phyloP scores from a whole-genome alignment of 306 rosid species.

The Cicer chorassanicum region DNA sequence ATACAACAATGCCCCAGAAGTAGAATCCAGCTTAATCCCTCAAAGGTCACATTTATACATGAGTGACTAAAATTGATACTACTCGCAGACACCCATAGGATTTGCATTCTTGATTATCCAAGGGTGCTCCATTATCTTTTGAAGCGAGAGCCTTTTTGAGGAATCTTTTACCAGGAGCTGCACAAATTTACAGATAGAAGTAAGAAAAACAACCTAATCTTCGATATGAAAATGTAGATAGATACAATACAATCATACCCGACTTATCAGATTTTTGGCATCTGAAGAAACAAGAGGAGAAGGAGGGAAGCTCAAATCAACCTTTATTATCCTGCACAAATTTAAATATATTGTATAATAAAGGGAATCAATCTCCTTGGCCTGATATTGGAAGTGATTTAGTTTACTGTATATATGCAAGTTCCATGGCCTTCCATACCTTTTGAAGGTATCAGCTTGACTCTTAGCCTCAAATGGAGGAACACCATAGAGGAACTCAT shows the following conservation, averaged over 20 bases:
- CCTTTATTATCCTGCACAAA: slow-evolving; percentile 64
- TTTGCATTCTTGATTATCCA: slow-evolving; percentile 83
- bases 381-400: slow-evolving; percentile 1
- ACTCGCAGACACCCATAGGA: slow-evolving; percentile 58
- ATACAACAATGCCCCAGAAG: too few relatives aligned
- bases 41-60: too few relatives aligned
- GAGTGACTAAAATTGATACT: background rate
- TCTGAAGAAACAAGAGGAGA: slow-evolving; percentile 63
- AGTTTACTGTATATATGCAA: background rate
- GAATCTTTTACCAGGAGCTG: slow-evolving; percentile 89
- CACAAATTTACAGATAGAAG: slow-evolving; percentile 36
- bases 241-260: slow-evolving; percentile 52
- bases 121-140: slow-evolving; percentile 80
- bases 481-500: slow-evolving; percentile 81
- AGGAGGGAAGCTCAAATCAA: slow-evolving; percentile 73
- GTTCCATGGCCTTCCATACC: slow-evolving; percentile 45
- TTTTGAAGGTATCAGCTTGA: slow-evolving; percentile 78
- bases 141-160: slow-evolving; percentile 74
- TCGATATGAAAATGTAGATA: background rate
- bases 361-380: too few relatives aligned
- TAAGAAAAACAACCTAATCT: slow-evolving; percentile 11
- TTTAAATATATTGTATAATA: slow-evolving; percentile 15
- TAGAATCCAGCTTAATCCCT: too few relatives aligned
- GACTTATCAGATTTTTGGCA: slow-evolving; percentile 72
- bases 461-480: slow-evolving; percentile 95